Percentiles rank a stretch among this genome's conserved stretches.
phyloP scores from a whole-genome alignment of 176 grass and related monocot genomes.

The Paspalum notatum region DNA sequence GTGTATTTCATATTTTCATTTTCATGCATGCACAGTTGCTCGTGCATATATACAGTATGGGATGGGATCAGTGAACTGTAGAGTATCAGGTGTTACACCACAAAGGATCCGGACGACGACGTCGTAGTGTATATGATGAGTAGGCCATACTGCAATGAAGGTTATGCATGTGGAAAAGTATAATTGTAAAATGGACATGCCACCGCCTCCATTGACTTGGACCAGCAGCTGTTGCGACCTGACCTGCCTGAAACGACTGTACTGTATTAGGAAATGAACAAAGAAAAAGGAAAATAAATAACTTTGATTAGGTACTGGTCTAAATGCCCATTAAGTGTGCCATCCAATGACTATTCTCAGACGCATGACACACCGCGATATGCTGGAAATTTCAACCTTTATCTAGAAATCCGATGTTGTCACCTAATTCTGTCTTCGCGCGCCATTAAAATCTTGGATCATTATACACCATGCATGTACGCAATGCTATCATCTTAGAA shows the following conservation, averaged over 20 bases:
- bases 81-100: constrained; percentile 29
- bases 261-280: no score
- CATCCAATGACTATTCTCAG: no score
- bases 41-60: not conserved
- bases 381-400: no score
- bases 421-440: no score
- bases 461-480: no score
- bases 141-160: constrained; percentile 6
- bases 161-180: constrained; percentile 44
- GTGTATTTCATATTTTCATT: not conserved
- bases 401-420: no score
- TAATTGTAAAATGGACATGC: constrained; percentile 44
- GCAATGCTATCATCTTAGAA: no score
- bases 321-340: no score
- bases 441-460: no score
- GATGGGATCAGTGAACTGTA: not conserved
- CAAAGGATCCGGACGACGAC: not conserved
- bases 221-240: constrained; percentile 25
- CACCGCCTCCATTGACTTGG: constrained; percentile 35
- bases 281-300: no score
- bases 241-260: constrained; percentile 2
- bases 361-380: no score
- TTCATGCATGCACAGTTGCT: not conserved
- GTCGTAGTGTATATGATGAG: not conserved
- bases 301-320: no score